Conservation (phyloP, 805 yeast species). For the Citeromyces matritensis region DNA sequence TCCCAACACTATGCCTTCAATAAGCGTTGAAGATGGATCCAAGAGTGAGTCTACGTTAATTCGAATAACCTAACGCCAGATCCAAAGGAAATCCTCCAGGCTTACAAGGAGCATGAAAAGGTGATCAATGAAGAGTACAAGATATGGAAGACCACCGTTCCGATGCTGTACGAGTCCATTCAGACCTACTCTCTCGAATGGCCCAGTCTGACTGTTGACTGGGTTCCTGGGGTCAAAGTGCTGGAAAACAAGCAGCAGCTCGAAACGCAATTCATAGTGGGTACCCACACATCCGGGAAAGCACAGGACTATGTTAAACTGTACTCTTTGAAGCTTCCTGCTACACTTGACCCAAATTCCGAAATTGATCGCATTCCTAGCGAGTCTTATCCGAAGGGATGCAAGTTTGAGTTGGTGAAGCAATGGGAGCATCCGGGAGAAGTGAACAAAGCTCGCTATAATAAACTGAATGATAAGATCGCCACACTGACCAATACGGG, state of each 20-base stretch:
- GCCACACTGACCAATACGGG: conserved; percentile 45
- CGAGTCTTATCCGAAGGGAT: conserved; percentile 14
- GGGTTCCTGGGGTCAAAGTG: conserved; percentile 34
- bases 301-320: conserved; percentile 27
- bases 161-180: conserved; percentile 59
- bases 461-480: conserved; percentile 29
- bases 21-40: no score
- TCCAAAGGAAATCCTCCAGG: conserved; percentile 4
- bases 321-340: conserved; percentile 29
- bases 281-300: conserved; percentile 26
- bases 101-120: conserved; percentile 44
- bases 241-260: conserved; percentile 6
- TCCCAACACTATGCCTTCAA: no score
- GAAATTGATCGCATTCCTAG: background rate
- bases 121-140: conserved; percentile 62
- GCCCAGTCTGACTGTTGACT: conserved; percentile 61
- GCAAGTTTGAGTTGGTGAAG: conserved; percentile 25
- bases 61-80: background rate
- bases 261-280: conserved; percentile 24
- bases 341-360: conserved; percentile 19
- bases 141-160: conserved; percentile 78
- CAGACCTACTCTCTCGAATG: conserved; percentile 53
- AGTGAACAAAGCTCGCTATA: conserved; percentile 44
- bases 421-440: conserved; percentile 54
- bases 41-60: no score